Base-by-base conservation (phyloP, 2,329 filamentous ascomycete species). In the Pseudodiploospora longispora region DNA sequence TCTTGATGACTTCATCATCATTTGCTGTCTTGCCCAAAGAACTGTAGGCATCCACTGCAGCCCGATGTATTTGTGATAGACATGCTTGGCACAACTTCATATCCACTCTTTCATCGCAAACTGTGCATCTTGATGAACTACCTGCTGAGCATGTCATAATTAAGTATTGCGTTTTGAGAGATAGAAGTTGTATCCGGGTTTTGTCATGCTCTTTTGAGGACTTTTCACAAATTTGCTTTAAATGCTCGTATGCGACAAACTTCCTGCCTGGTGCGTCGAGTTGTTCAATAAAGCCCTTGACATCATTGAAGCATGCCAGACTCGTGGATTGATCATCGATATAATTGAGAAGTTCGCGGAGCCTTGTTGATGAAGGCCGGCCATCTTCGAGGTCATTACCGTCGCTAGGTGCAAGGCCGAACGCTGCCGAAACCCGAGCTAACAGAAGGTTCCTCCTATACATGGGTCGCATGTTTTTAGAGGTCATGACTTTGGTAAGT, bases 261-360 rank as follows among this genome's bases (percentile, higher is more conserved):
- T 61, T 63, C 6, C 69, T 52, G 6, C 74, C 71, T 1, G 59
- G 52, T 3, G 64, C 57, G 1, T 56, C 61, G 1, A 80, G 62
- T 19, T 59, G 55, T 35, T 70, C 64, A 3, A 71, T 57, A 43
- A 71, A 74, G 1, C 50, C 48, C 47, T 68, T 74, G 35, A 75
- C 52, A 40, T 75, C 73, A 31, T 69, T 65, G 43, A 77, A 76
- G 44, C 63, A 71, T 6, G 64, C 60, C 4, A 61, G 55, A n/a
- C 59, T 64, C 0, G 49, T 48, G n/a, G 55, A 59, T 42, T 69
- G 60, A 31, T 61, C 56, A 2, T 61, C 49, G 19, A 71, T 54
- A 37, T 68, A 67, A 9, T 56, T 52, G 9, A 63, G 44, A 8
- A 74, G 47, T 30, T 65, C 62, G 10, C 47, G 51, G 5, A 67